Percentiles rank a stretch among this genome's conserved stretches.
Conservation (phyloP, 495 filamentous ascomycete species). For the Chlorociboria aeruginascens region DNA sequence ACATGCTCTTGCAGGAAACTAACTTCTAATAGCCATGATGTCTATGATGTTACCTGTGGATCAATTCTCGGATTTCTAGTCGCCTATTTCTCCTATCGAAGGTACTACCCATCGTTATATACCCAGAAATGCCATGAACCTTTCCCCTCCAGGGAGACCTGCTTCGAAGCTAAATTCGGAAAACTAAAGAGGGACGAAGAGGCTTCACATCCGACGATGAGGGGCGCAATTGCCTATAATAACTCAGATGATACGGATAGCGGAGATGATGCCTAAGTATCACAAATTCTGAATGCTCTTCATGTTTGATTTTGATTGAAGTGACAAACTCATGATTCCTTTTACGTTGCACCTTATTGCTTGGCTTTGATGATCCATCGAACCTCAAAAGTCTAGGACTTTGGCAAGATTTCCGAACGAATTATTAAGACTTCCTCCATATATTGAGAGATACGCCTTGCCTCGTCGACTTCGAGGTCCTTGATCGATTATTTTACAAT, state of each 20-base stretch:
- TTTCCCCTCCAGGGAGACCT: slow-evolving; percentile 23
- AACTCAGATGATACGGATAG: slow-evolving; percentile 3
- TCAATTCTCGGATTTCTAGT: slow-evolving; percentile 60
- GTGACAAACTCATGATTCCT: too few relatives aligned
- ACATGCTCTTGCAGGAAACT: neutral
- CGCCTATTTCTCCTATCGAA: slow-evolving; percentile 72
- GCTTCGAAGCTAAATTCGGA: slow-evolving; percentile 18
- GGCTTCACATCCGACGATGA: neutral
- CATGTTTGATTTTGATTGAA: too few relatives aligned
- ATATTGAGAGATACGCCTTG: too few relatives aligned
- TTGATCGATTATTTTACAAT: too few relatives aligned
- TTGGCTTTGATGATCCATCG: too few relatives aligned
- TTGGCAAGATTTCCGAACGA: too few relatives aligned
- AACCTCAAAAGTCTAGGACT: too few relatives aligned
- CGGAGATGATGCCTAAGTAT: too few relatives aligned
- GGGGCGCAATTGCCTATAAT: slow-evolving; percentile 10
- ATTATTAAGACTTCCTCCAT: too few relatives aligned
- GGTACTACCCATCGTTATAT: slow-evolving; percentile 42
- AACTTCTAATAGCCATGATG: slow-evolving; percentile 53
- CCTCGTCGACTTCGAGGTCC: too few relatives aligned
- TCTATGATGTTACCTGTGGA: slow-evolving; percentile 78
- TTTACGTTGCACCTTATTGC: too few relatives aligned
- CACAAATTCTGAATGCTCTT: too few relatives aligned
- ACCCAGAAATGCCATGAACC: slow-evolving; percentile 38
- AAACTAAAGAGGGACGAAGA: slow-evolving; percentile 21